A percentile compares a stretch with the other conserved stretches of the same genome.
phyloP scores from a whole-genome alignment of 1,284 basidiomycete species.

The Filobasidium uniguttulatum region DNA sequence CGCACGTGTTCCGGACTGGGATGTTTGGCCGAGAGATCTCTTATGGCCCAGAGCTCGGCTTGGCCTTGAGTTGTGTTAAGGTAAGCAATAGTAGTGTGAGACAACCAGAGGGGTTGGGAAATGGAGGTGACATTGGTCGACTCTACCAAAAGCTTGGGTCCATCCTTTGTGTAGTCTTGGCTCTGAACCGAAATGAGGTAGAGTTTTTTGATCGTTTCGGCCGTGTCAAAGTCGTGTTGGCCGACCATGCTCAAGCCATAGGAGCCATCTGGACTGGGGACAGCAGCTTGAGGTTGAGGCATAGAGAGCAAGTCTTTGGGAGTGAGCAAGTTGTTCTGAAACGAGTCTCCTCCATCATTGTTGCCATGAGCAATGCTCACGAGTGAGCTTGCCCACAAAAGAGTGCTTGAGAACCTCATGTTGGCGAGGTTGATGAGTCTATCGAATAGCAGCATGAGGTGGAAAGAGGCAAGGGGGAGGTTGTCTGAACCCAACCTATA shows the following conservation, averaged over 20 bases:
- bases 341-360: too few species aligned
- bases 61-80: conserved; percentile 24
- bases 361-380: too few species aligned
- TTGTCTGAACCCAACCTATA: too few species aligned
- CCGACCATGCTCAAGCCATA: conserved; percentile 54
- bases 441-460: too few species aligned
- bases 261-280: conserved; percentile 53
- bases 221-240: conserved; percentile 51
- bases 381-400: too few species aligned
- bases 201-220: conserved; percentile 55
- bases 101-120: conserved; percentile 30
- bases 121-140: conserved; percentile 16
- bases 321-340: conserved; percentile 42
- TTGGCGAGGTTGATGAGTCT: too few species aligned
- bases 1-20: conserved; percentile 16
- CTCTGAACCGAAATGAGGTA: conserved; percentile 35
- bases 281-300: conserved; percentile 51
- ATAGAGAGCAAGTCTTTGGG: conserved; percentile 60
- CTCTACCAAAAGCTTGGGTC: conserved; percentile 18
- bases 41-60: conserved; percentile 14
- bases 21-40: conserved; percentile 8
- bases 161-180: neutral
- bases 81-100: conserved; percentile 28
- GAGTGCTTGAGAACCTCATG: too few species aligned
- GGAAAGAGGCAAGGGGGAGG: too few species aligned